phyloP scores from a whole-genome alignment of 2,329 filamentous ascomycete genomes.

The Talaromyces sp. region DNA sequence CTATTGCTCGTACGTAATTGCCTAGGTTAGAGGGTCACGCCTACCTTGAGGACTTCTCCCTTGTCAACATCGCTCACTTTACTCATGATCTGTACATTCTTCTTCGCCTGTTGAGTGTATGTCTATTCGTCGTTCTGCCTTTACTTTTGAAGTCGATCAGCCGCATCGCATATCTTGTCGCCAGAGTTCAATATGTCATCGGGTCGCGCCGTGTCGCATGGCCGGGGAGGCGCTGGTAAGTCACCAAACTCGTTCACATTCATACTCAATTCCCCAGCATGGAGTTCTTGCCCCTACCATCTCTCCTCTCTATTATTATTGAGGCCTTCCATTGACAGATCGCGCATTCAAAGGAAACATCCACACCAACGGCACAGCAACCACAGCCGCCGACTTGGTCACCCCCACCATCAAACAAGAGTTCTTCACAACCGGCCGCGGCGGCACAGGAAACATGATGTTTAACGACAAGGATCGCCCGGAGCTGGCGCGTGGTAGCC shows the following conservation, averaged over 20 bases:
- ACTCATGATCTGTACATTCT: background rate
- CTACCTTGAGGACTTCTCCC: background rate
- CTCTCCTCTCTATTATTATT: background rate
- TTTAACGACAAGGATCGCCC: constrained; percentile 65
- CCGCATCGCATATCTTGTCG: background rate
- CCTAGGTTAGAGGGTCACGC: constrained; percentile 1
- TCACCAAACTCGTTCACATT: background rate
- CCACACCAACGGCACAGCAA: constrained; percentile 47
- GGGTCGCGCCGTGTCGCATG: constrained; percentile 55
- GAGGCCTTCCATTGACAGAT: background rate
- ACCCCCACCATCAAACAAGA: constrained; percentile 80
- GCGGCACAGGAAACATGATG: constrained; percentile 85
- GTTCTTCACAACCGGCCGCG: constrained; percentile 85
- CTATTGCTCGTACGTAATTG: constrained; percentile 10
- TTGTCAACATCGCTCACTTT: constrained; percentile 15
- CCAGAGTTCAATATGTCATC: constrained; percentile 16
- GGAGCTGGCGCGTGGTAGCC: constrained; percentile 68
- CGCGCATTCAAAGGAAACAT: constrained; percentile 56
- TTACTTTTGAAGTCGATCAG: background rate
- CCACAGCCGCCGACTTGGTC: constrained; percentile 63
- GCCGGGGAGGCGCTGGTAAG: constrained; percentile 70
- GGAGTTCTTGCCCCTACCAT: background rate
- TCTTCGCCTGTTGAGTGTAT: background rate
- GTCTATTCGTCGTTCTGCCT: background rate
- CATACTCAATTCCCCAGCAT: background rate